These are phyloP conservation scores for Wickerhamomyces alni DNA, from an alignment of 805 yeast genomes.

Conservation along the genomic window DNA sequence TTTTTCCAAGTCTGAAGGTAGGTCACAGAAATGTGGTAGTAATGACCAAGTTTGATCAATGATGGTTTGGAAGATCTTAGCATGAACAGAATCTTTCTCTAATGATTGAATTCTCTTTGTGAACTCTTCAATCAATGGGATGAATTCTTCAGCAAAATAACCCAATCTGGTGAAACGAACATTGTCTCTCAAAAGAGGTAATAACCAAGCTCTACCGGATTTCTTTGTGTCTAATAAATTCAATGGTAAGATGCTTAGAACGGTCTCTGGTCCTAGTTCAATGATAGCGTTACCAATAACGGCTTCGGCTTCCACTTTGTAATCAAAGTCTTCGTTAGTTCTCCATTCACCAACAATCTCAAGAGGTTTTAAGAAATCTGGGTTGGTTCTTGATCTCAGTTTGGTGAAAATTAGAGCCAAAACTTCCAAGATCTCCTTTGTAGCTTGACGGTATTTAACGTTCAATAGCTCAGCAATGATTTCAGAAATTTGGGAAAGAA, in stretches of 20 bases:
- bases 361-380: conserved; percentile 62
- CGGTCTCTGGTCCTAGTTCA: conserved; percentile 81
- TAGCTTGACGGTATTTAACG: conserved; percentile 70
- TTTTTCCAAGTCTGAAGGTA: conserved; percentile 65
- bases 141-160: conserved; percentile 54
- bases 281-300: conserved; percentile 76
- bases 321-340: conserved; percentile 60
- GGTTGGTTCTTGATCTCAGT: conserved; percentile 60
- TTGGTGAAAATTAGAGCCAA: conserved; percentile 56
- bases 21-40: conserved; percentile 81
- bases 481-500: conserved; percentile 46
- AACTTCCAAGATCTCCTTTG: conserved; percentile 67
- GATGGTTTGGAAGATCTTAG: conserved; percentile 77
- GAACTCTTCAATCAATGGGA: conserved; percentile 60
- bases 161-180: conserved; percentile 64
- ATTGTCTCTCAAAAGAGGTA: conserved; percentile 86
- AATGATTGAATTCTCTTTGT: conserved; percentile 38
- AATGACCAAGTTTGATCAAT: conserved; percentile 90
- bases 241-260: conserved; percentile 69
- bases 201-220: conserved; percentile 92
- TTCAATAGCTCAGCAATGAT: conserved; percentile 55
- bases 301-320: conserved; percentile 71
- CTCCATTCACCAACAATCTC: conserved; percentile 82
- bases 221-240: conserved; percentile 52
- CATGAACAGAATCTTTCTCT: conserved; percentile 55